Evolutionary conservation across 164 flowering plant genomes (phyloP), one percentile per base, ranked within the genome.

Genomic region (Akebia trifoliata): DNA sequence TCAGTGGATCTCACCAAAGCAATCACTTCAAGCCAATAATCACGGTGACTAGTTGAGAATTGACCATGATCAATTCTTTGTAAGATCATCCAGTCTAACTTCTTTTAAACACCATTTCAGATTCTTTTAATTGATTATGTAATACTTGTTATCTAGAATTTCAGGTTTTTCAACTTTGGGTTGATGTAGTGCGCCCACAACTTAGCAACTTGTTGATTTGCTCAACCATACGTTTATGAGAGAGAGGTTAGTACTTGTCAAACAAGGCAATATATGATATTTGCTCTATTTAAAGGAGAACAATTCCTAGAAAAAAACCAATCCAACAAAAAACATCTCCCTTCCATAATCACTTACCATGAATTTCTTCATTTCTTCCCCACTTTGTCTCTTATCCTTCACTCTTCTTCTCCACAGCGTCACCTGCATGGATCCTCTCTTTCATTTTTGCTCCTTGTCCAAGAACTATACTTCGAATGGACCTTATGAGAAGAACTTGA

Each of bases 401-500:
- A 3, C 47, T 60, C 43, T 63, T 38, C 47, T 70, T 42, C 56
- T 69, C 56, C 69, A 63, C 7, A 18, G 26, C 8, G 59, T 51
- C 22, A 14, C n/a, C 17, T 58, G 51, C 20, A 34, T 28, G 0
- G 62, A 56, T 26, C 67, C 66, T 34, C 71, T 75, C n/a, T 66
- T 6, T 48, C 62, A 63, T 38, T 20, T 57, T 1, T 72, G 79
- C 35, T 72, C 67, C 4, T 51, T 6, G 18, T 26, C 69, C 0
- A 38, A 28, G 0, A 67, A 47, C 49, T 67, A 61, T 54, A 49
- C 69, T 0, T 8, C 53, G 18, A 21, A 59, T 18, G 39, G 60
- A 37, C 50, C 62, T 3, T 69, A 54, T 18, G 61, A 29, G 8
- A 50, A 24, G 34, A 77, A 74, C 72, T 51, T 64, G 39, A 56